phyloP scores from a whole-genome alignment of 176 grass and related monocot genomes.

The Rhynchospora pubera region DNA sequence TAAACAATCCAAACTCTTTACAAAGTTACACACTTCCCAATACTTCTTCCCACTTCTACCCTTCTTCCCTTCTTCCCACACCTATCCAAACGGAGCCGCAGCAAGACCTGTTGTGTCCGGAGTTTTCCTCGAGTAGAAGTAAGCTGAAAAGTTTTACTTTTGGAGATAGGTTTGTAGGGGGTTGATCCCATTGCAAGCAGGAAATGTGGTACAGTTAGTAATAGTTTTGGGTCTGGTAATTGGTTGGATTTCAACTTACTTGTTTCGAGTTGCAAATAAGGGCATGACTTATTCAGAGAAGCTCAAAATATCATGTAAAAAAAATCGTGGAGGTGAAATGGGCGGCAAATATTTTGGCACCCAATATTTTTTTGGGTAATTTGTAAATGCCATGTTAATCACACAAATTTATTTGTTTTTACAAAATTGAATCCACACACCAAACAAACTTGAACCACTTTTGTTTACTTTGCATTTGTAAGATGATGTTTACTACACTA shows the following conservation, averaged over 20 bases:
- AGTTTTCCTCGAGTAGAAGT: no score
- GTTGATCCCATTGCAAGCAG: constrained; percentile 83
- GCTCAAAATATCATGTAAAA: constrained; percentile 79
- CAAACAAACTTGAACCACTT: no score
- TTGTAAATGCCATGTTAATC: not conserved
- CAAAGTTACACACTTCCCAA: no score
- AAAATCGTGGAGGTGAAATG: constrained; percentile 75
- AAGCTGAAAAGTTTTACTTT: no score
- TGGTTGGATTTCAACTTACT: constrained; percentile 93
- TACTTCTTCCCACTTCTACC: no score
- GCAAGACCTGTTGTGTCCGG: no score
- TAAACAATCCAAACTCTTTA: no score
- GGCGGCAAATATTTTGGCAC: not conserved
- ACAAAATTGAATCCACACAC: not conserved
- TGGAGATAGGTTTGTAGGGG: no score
- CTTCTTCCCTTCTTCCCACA: no score
- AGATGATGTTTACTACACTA: not conserved
- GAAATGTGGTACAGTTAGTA: constrained; percentile 82
- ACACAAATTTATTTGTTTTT: not conserved
- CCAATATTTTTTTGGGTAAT: not conserved
- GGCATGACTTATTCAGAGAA: constrained; percentile 91
- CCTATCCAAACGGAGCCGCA: no score
- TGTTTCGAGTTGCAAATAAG: constrained; percentile 94
- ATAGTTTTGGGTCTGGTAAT: constrained; percentile 82
- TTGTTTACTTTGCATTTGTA: not conserved